Evolutionary conservation across 495 filamentous ascomycete genomes (phyloP).

Genomic region (Cercophora samala): DNA sequence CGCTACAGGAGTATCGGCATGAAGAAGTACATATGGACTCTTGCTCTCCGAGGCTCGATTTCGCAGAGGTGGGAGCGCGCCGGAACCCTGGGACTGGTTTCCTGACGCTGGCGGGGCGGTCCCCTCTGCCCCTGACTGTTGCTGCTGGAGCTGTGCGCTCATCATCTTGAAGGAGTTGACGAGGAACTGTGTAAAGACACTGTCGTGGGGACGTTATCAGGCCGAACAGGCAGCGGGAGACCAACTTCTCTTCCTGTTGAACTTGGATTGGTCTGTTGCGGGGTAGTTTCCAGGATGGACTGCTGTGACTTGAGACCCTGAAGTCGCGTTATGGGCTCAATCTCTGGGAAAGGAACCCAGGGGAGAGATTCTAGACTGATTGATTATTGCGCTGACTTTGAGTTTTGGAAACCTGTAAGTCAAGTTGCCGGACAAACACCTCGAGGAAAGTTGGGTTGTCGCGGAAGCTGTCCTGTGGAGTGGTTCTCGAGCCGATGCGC

Average conservation of each 20-base stretch:
- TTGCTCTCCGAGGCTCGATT: conserved; percentile 72
- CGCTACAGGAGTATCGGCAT: conserved; percentile 81
- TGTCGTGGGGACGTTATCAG: neutral
- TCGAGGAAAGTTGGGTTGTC: neutral
- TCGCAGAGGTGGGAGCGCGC: conserved; percentile 38
- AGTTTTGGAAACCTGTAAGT: neutral
- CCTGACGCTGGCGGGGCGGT: neutral
- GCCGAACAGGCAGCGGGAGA: no score
- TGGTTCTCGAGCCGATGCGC: neutral
- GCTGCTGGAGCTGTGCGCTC: conserved; percentile 27
- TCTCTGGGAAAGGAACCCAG: neutral
- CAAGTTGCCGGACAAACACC: no score
- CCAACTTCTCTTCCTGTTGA: neutral
- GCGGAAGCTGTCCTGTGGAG: neutral
- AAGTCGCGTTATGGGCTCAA: neutral
- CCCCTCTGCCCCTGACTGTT: conserved; percentile 6
- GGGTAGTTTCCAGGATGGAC: neutral
- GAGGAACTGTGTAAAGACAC: neutral
- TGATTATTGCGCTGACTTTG: neutral
- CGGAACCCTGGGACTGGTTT: neutral
- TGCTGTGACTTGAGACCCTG: neutral
- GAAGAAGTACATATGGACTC: conserved; percentile 80
- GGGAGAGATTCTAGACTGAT: neutral
- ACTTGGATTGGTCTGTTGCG: neutral
- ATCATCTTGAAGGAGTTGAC: conserved; percentile 24